Conservation (phyloP, 2,329 filamentous ascomycete species). For the Helminthosporium solani region DNA sequence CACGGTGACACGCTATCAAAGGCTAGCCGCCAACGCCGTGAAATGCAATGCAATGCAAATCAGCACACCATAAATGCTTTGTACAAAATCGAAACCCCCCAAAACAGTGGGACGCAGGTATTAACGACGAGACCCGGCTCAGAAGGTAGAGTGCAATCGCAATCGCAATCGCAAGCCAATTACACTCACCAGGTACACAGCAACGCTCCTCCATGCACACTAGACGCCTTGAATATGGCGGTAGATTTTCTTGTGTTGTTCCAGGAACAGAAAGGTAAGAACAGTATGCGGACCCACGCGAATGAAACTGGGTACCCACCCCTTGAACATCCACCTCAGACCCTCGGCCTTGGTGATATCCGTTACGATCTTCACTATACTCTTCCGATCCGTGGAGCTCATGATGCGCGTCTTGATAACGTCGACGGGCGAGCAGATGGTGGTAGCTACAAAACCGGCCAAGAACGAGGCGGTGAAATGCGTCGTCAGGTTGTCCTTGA, state of each 20-base stretch:
- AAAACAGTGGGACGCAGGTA: too few relatives aligned
- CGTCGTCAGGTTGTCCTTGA: conserved; percentile 68
- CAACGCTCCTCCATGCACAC: neutral
- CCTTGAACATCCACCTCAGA: conserved; percentile 81
- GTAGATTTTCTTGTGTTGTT: conserved; percentile 81
- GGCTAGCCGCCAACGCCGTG: too few relatives aligned
- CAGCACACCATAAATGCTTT: too few relatives aligned
- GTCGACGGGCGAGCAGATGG: conserved; percentile 80
- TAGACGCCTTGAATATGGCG: conserved; percentile 36
- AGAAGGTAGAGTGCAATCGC: too few relatives aligned
- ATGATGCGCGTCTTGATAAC: conserved; percentile 89
- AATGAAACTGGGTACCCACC: conserved; percentile 80
- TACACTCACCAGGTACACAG: too few relatives aligned
- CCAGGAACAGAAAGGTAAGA: conserved; percentile 81
- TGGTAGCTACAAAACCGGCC: conserved; percentile 80
- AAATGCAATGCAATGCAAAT: too few relatives aligned
- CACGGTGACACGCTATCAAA: too few relatives aligned
- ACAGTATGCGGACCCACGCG: conserved; percentile 75
- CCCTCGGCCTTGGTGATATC: conserved; percentile 73
- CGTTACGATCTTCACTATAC: conserved; percentile 60
- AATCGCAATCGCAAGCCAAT: too few relatives aligned
- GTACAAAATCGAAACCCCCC: too few relatives aligned
- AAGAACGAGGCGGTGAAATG: conserved; percentile 78
- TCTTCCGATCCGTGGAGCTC: conserved; percentile 60
- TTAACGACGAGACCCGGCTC: too few relatives aligned